Base-by-base conservation (phyloP, 441 rosid species). In the Eruca vesicaria region DNA sequence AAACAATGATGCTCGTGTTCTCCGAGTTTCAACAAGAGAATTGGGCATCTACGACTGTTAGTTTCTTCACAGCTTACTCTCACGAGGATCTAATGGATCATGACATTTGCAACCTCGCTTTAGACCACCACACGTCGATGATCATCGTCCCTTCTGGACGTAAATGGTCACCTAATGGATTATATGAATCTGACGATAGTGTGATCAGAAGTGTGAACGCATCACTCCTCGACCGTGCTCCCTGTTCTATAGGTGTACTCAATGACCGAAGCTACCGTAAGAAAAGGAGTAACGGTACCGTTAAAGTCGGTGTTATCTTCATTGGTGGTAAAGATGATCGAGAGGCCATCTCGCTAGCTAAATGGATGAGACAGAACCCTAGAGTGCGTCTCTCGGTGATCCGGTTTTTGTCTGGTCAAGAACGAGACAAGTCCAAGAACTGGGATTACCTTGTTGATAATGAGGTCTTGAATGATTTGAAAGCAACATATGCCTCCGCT, bases 171-270 rank as follows among this genome's bases (percentile, higher is more conserved):
- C 53, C 45, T 0, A 81, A 81, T 28, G 89, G 91, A 15, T 15
- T 38, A 1, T 48, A 83, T 6, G 86, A 83, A 70, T 69, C 74
- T 0, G 86, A 85, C 0, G 82, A 84, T 36, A 35, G 9, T 3
- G 35, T 14, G 7, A 55, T 84, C 28, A 80, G 89, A 67, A 62
- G 29, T 7, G 61, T 87, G 10, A 87, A 87, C 63, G 6, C 23
- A 16, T 72, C 68, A 7, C 82, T 86, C 23, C 83, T 89, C 0
- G 84, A 83, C 0, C 80, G 48, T 0, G 86, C 90, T 9, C 93
- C 92, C 0, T 87, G 90, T 71, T 88, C 96, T 1, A 71, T 87
- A 0, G 92, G 87, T 0, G 81, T 89, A 31, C 71, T 82, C 18
- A 81, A 86, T 19, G 76, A 85, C 35, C 78, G 86, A 7, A 83